Conservation (phyloP, 257 asterid species). For the Gentiana dahurica region DNA sequence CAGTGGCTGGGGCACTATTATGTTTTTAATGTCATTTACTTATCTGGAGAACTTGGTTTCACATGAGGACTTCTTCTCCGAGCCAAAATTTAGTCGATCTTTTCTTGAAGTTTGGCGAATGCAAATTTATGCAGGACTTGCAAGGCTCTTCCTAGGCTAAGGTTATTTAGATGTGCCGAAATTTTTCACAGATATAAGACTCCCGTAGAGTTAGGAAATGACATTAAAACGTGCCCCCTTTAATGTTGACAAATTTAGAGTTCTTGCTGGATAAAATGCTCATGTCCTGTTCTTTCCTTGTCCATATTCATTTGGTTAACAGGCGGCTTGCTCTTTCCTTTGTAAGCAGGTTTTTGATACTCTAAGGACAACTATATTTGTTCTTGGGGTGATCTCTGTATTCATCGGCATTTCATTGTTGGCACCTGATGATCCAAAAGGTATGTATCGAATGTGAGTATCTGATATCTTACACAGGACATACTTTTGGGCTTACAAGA, state of each 20-base stretch:
- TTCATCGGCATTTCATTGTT: slow-evolving; percentile 91
- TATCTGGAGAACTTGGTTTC: background rate
- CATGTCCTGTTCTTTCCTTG: no score
- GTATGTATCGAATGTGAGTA: slow-evolving; percentile 22
- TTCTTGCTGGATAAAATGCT: no score
- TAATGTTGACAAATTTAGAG: no score
- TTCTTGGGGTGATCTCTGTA: slow-evolving; percentile 83
- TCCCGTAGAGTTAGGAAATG: no score
- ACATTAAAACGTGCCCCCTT: no score
- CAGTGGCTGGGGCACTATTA: background rate
- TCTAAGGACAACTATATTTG: slow-evolving; percentile 80
- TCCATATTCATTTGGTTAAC: no score
- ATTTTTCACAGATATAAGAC: no score
- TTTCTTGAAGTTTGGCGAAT: no score
- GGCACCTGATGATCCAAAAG: slow-evolving; percentile 95
- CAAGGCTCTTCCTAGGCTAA: no score
- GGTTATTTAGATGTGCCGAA: no score
- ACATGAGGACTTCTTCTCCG: background rate
- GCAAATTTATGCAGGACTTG: no score
- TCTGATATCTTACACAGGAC: background rate
- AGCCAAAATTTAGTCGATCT: no score
- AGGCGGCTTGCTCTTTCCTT: slow-evolving; percentile 3
- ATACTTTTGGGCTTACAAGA: slow-evolving; percentile 4
- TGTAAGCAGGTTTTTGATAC: slow-evolving; percentile 76
- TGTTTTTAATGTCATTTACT: background rate